Conservation (phyloP, 1,284 basidiomycete species). For the Ceratobasidium sp. region DNA sequence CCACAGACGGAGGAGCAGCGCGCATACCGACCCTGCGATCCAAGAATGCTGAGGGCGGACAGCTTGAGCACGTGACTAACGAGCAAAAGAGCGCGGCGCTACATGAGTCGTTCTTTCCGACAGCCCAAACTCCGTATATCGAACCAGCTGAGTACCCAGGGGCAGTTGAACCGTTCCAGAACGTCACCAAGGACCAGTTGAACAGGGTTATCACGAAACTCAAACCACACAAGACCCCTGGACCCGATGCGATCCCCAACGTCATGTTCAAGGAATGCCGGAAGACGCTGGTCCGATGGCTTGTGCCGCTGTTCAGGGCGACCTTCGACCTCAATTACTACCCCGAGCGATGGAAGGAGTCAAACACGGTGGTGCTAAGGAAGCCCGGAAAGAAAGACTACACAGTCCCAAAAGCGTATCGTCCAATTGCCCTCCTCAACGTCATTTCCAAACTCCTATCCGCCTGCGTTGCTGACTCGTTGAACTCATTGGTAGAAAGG, state of each 20-base stretch:
- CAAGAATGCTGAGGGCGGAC: not conserved
- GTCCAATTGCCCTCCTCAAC: constrained; percentile 56
- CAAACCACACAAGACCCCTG: constrained; percentile 57
- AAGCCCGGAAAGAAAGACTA: constrained; percentile 54
- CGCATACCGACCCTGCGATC: constrained; percentile 40
- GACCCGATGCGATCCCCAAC: constrained; percentile 59
- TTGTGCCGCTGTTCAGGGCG: constrained; percentile 40
- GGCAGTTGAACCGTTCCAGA: not conserved
- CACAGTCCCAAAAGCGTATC: constrained; percentile 54
- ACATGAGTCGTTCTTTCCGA: constrained; percentile 46
- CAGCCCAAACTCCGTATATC: constrained; percentile 1
- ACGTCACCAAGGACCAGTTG: constrained; percentile 29
- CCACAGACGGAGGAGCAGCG: not conserved
- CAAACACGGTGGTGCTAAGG: constrained; percentile 53
- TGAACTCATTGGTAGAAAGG: constrained; percentile 53
- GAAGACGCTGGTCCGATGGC: constrained; percentile 55
- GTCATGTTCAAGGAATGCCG: constrained; percentile 56
- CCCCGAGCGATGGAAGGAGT: constrained; percentile 38
- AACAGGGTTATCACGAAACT: constrained; percentile 32
- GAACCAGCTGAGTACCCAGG: constrained; percentile 19
- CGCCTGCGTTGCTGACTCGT: constrained; percentile 52
- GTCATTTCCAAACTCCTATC: constrained; percentile 55
- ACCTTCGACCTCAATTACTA: constrained; percentile 38
- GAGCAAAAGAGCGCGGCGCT: constrained; percentile 39
- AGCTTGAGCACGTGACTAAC: constrained; percentile 1